phyloP scores from a whole-genome alignment of 176 grass and related monocot species.

The Aegilops tauschii region DNA sequence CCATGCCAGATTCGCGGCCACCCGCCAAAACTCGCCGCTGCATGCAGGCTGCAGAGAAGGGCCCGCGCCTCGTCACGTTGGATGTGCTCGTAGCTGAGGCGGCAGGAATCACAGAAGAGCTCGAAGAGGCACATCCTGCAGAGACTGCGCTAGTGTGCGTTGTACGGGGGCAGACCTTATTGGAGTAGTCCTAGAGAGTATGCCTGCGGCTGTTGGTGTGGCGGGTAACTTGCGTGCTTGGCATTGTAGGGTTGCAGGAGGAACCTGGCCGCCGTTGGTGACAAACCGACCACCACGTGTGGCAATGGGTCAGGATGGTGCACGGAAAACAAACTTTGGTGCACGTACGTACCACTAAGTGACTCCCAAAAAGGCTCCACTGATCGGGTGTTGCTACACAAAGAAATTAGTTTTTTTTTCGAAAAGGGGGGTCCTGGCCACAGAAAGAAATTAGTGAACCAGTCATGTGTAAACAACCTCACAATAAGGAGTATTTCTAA shows the following conservation, averaged over 20 bases:
- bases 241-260: slow-evolving; percentile 63
- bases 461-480: too few relatives aligned
- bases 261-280: slow-evolving; percentile 43
- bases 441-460: too few relatives aligned
- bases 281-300: slow-evolving; percentile 44
- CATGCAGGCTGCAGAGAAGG: slow-evolving; percentile 19
- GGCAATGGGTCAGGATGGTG: too few relatives aligned
- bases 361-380: too few relatives aligned
- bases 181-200: slow-evolving; percentile 68
- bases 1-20: too few relatives aligned
- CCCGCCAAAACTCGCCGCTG: too few relatives aligned
- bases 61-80: slow-evolving; percentile 38
- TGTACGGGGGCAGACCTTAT: slow-evolving; percentile 63
- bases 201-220: slow-evolving; percentile 44
- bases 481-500: too few relatives aligned
- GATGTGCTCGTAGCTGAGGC: slow-evolving; percentile 41
- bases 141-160: slow-evolving; percentile 56
- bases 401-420: too few relatives aligned
- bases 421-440: too few relatives aligned
- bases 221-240: slow-evolving; percentile 47
- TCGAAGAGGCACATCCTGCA: slow-evolving; percentile 67
- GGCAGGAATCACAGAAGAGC: slow-evolving; percentile 60
- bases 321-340: too few relatives aligned
- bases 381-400: too few relatives aligned
- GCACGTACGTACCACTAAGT: too few relatives aligned